Base-by-base conservation (phyloP, 2,329 filamentous ascomycete species). In the Sporothrix protearum region DNA sequence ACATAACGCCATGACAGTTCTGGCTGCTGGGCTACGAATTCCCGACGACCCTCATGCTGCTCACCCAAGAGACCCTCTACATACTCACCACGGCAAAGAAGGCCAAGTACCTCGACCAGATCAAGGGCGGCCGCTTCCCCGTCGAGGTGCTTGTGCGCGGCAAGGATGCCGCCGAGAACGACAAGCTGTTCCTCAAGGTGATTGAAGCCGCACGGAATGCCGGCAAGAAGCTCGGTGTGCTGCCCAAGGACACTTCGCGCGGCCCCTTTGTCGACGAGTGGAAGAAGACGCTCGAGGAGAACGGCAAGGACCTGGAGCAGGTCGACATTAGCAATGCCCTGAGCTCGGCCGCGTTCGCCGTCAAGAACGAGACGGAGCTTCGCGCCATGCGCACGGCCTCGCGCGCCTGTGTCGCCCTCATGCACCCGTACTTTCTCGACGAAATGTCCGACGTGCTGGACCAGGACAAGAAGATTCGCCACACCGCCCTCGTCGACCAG, bases 11-110 rank as follows among this genome's bases (percentile, higher is more conserved):
- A 16, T 6, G 39, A 42, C 80, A 97, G 94, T 97, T 98, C 82
- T 99, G 96, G 96, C 87, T 99, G 71, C 88, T 99, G 74, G 96
- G 96, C 77, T 99, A 99, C 85, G 96, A 99, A 81, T 99, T 99
- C 79, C 96, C 96, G 45, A 94, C 95, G 51, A 99, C 96, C 0
- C 85, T 99, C 75, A 93, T 99, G 85, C 87, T 99, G 69, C 90
- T 99, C 80, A 98, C 95, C 0, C 84, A 90, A 73, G 96, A 98
- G 73, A 89, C 89, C 63, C 86, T 98, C 77, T 96, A 96, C 82
- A 91, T 98, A 73, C 89, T 99, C 75, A 99, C 96, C 7, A 99
- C 96, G 6, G 91, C 93, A 72, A 99, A 99, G 84, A 99, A 99
- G 94, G 94, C 96, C 33, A 95, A 97, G 79, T 94, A 98, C 81